Base-by-base conservation (phyloP, 2,329 filamentous ascomycete genomes). In the Aciculosporium take region DNA sequence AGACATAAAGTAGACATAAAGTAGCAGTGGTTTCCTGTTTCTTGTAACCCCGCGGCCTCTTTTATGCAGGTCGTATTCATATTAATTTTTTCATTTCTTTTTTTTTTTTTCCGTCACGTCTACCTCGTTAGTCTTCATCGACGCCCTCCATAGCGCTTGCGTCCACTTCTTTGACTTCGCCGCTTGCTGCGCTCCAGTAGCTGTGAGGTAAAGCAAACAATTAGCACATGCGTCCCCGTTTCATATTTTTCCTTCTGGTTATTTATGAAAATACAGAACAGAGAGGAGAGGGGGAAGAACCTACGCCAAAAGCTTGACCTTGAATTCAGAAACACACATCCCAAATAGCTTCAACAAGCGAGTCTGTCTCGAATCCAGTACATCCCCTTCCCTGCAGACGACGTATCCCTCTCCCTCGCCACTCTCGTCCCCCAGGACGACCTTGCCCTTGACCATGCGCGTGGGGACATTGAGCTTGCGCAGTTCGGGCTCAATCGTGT, bases 291-390 rank as follows among this genome's bases (percentile, higher is more conserved):
- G 15, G n/a, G 34, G 15, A 47, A 31, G 34, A n/a, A 69, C 72
- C 61, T 72, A 81, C 56, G 87, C 88, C 60, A 83, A 66, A 49
- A 94, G 66, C 54, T 78, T 72, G 44, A 98, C 79, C 60, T 72
- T 80, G 67, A 98, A 98, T 66, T 96, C 87, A 44, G 86, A 84
- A 64, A 91, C 76, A 48, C 84, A 85, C 43, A 95, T 76, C 40
- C 86, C 82, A 64, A 98, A 96, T 54, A 94, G 71, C 75, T 96
- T 96, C 62, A 98, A 63, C 56, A 98, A 66, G 49, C 87, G 81
- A 43, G 91, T 95, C 72, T 98, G 91, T 53, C 89, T 75, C 51
- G 84, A 88, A 63, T 95, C 88, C 51, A 98, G 65, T 34, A 78
- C 72, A 57, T 95, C 77, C 9, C 89, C 91, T 61, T 87, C 80